These are phyloP conservation scores for Epichloe coenophiala DNA, from an alignment of 2,329 filamentous ascomycete species.

Conservation along the genomic window DNA sequence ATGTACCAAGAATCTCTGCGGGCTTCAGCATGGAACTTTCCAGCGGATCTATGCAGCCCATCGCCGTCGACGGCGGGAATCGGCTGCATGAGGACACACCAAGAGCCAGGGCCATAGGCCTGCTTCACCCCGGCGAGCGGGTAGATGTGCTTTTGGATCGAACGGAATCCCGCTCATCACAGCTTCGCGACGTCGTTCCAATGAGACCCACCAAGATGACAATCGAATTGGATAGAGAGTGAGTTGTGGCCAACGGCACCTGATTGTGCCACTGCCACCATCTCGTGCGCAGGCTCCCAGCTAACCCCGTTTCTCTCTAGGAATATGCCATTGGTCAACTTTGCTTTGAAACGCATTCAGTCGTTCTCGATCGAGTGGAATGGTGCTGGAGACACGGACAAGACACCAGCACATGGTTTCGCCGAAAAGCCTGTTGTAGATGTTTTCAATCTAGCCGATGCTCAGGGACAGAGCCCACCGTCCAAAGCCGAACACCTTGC, in stretches of 20 bases:
- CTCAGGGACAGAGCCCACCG: not conserved
- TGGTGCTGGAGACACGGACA: not conserved
- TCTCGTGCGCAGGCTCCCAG: not conserved
- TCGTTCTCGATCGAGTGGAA: slow-evolving; percentile 7
- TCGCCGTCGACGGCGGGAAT: slow-evolving; percentile 10
- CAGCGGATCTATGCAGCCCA: slow-evolving; percentile 6
- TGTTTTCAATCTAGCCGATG: slow-evolving; percentile 3
- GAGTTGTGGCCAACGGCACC: not conserved
- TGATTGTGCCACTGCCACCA: not conserved
- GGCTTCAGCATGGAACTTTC: slow-evolving; percentile 4
- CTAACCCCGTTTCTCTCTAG: not conserved
- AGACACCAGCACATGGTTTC: not conserved
- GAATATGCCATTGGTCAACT: slow-evolving; percentile 11
- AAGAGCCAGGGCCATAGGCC: slow-evolving; percentile 6
- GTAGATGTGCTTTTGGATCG: slow-evolving; percentile 9
- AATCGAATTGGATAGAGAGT: slow-evolving; percentile 8
- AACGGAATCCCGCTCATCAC: too few relatives aligned
- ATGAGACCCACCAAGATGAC: not conserved
- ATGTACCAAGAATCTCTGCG: slow-evolving; percentile 1
- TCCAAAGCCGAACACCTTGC: slow-evolving; percentile 3
- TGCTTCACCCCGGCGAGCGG: slow-evolving; percentile 11
- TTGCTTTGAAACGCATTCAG: slow-evolving; percentile 9
- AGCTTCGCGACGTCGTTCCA: not conserved
- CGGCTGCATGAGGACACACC: slow-evolving; percentile 5
- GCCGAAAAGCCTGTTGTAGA: not conserved